phyloP scores from a whole-genome alignment of 2,329 filamentous ascomycete species.

The Xylariaceae sp. region DNA sequence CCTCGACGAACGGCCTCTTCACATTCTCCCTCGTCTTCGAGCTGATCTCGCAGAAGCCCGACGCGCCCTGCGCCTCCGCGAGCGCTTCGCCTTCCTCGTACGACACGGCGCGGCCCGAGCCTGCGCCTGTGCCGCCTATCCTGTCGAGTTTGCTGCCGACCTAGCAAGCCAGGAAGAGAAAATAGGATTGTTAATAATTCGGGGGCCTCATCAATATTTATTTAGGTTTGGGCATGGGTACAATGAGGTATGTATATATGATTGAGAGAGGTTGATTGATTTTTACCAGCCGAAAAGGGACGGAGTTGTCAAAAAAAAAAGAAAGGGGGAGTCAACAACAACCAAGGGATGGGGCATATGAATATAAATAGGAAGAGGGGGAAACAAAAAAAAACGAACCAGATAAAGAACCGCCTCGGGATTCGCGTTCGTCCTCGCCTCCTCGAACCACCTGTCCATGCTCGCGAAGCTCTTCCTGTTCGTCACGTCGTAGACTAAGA shows the following conservation, averaged over 20 bases:
- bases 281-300: no score
- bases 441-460: conserved; percentile 51
- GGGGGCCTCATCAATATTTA: no score
- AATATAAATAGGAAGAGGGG: not conserved
- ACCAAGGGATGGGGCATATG: not conserved
- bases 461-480: conserved; percentile 44
- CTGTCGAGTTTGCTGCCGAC: conserved; percentile 50
- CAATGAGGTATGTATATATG: no score
- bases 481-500: conserved; percentile 46
- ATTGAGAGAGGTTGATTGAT: no score
- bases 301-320: no score
- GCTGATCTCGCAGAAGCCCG: conserved; percentile 48
- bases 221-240: no score
- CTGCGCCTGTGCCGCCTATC: conserved; percentile 33
- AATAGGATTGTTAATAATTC: no score
- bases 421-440: conserved; percentile 45
- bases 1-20: conserved; percentile 45
- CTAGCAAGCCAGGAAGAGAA: no score
- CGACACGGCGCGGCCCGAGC: conserved; percentile 39
- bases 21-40: conserved; percentile 49
- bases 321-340: no score
- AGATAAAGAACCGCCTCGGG: conserved; percentile 45
- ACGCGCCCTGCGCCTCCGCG: conserved; percentile 39
- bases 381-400: conserved; percentile 26
- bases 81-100: conserved; percentile 43